Evolutionary conservation across 305 asterid genomes (phyloP).

Genomic region (Solanum hybrid): DNA sequence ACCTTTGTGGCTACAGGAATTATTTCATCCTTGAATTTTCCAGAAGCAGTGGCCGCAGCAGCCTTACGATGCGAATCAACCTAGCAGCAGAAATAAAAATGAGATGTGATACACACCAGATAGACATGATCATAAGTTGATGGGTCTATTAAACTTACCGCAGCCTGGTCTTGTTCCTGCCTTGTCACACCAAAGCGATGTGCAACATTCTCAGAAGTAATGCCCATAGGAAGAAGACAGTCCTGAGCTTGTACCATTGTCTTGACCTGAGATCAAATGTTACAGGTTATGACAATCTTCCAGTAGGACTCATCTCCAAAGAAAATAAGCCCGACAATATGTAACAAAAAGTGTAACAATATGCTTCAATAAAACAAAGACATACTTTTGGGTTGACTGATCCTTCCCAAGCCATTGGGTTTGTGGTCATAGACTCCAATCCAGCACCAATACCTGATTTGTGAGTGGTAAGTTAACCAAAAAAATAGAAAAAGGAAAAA

Average conservation of each 20-base stretch:
- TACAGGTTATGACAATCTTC: background rate
- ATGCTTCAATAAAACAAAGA: background rate
- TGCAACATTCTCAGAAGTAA: slow-evolving; percentile 97
- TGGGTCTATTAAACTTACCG: slow-evolving; percentile 42
- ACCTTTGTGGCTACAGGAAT: slow-evolving; percentile 79
- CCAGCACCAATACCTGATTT: slow-evolving; percentile 92
- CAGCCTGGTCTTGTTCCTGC: slow-evolving; percentile 96
- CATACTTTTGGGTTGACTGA: slow-evolving; percentile 85
- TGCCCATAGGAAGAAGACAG: slow-evolving; percentile 98
- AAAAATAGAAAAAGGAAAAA: background rate
- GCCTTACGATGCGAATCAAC: slow-evolving; percentile 91
- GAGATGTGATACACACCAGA: background rate
- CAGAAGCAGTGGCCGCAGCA: slow-evolving; percentile 95
- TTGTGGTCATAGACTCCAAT: slow-evolving; percentile 82
- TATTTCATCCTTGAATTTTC: slow-evolving; percentile 85
- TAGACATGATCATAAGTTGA: background rate
- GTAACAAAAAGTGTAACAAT: background rate
- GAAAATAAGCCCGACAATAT: background rate
- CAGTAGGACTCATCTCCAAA: background rate
- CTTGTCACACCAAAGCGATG: slow-evolving; percentile 84
- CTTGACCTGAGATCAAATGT: slow-evolving; percentile 44
- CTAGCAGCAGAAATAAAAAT: slow-evolving; percentile 24
- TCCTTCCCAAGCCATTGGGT: slow-evolving; percentile 97
- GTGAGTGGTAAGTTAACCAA: background rate
- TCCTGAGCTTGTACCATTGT: slow-evolving; percentile 76